These are phyloP conservation scores for Nemania serpens DNA, from an alignment of 2,329 filamentous ascomycete genomes.

Conservation along the genomic window DNA sequence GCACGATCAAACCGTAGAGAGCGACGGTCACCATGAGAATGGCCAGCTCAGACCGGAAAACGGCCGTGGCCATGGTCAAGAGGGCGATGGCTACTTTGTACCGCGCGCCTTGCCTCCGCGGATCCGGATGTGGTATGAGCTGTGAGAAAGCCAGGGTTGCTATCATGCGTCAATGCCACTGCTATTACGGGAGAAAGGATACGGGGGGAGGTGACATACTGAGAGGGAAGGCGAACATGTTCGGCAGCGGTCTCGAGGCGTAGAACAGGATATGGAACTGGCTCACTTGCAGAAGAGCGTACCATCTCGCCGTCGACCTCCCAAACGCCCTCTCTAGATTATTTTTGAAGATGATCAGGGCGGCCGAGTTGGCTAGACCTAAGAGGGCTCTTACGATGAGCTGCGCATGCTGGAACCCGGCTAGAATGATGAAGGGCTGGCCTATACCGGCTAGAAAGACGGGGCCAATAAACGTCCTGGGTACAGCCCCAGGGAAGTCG, in stretches of 20 bases:
- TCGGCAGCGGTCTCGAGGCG: slow-evolving; percentile 86
- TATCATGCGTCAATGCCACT: slow-evolving; percentile 39
- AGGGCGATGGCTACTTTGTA: slow-evolving; percentile 71
- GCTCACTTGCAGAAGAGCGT: slow-evolving; percentile 72
- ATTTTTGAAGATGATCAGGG: slow-evolving; percentile 68
- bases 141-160: slow-evolving; percentile 68
- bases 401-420: slow-evolving; percentile 61
- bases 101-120: slow-evolving; percentile 45
- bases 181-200: background rate
- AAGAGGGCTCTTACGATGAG: slow-evolving; percentile 74
- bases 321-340: slow-evolving; percentile 73
- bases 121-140: slow-evolving; percentile 46
- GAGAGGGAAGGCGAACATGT: slow-evolving; percentile 92
- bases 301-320: slow-evolving; percentile 73
- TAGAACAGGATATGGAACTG: slow-evolving; percentile 97
- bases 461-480: slow-evolving; percentile 85
- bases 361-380: slow-evolving; percentile 73
- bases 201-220: slow-evolving; percentile 58
- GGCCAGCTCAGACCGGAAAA: slow-evolving; percentile 90
- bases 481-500: slow-evolving; percentile 87
- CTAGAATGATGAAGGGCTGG: slow-evolving; percentile 65
- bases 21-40: slow-evolving; percentile 74
- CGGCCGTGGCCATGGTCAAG: slow-evolving; percentile 76
- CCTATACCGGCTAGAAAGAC: slow-evolving; percentile 74
- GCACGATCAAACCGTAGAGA: slow-evolving; percentile 61